A percentile compares a stretch with the other conserved stretches of the same genome.
Evolutionary conservation across 108 stramenopile genomes (phyloP).

Genomic region (Mayamaea pseudoterrestris): DNA sequence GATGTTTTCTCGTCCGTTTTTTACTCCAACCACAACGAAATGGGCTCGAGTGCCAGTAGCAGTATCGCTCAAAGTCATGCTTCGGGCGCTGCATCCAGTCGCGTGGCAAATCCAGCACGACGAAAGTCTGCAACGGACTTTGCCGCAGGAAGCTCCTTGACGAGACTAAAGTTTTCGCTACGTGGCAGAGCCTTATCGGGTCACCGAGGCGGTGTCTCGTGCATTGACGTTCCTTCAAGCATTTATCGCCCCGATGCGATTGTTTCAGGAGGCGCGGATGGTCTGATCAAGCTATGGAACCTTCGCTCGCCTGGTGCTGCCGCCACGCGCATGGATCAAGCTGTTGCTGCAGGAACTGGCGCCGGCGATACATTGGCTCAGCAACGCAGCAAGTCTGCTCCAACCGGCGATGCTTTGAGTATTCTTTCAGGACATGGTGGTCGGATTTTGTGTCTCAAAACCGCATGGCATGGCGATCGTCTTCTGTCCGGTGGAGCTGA

Average conservation of each 20-base stretch:
- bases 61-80: background rate
- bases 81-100: background rate
- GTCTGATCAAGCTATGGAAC: slow-evolving; percentile 78
- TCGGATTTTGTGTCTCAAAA: slow-evolving; percentile 58
- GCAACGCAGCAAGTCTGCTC: slow-evolving; percentile 11
- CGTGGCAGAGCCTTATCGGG: slow-evolving; percentile 53
- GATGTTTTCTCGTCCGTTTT: slow-evolving; percentile 47
- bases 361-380: too few species aligned
- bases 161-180: slow-evolving; percentile 35
- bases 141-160: slow-evolving; percentile 20
- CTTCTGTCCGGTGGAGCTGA: slow-evolving; percentile 73
- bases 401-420: slow-evolving; percentile 54
- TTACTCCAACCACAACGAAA: slow-evolving; percentile 17
- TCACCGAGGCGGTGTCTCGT: slow-evolving; percentile 75
- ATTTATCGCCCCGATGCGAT: slow-evolving; percentile 75
- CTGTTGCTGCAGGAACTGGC: background rate
- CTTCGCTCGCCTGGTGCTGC: slow-evolving; percentile 30
- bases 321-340: background rate
- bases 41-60: background rate
- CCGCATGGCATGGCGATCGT: slow-evolving; percentile 84
- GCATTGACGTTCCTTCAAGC: slow-evolving; percentile 69
- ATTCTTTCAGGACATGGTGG: slow-evolving; percentile 66
- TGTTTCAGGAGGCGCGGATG: slow-evolving; percentile 76
- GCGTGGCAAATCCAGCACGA: slow-evolving; percentile 2
- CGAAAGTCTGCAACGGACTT: slow-evolving; percentile 7